A percentile compares a stretch with the other conserved stretches of the same genome.
phyloP scores from a whole-genome alignment of 2,329 filamentous ascomycete genomes.

The Myotisia sp. region DNA sequence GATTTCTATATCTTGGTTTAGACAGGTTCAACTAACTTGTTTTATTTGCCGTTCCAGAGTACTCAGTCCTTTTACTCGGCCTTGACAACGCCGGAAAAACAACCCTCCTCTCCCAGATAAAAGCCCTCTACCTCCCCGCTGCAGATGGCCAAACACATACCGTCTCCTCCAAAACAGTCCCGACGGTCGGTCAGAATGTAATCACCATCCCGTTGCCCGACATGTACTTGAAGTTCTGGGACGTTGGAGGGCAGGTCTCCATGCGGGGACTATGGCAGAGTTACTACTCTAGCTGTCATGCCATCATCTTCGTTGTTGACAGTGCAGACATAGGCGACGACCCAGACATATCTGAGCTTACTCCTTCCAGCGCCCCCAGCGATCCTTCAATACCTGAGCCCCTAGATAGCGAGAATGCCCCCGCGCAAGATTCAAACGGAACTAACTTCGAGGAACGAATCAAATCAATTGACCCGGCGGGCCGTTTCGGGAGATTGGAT shows the following conservation, averaged over 20 bases:
- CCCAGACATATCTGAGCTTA: constrained; percentile 48
- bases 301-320: constrained; percentile 96
- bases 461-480: constrained; percentile 24
- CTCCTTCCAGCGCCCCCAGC: constrained; percentile 8
- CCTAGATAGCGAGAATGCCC: constrained; percentile 5
- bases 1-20: no score
- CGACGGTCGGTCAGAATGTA: constrained; percentile 94
- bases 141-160: constrained; percentile 29
- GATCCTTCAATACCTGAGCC: constrained; percentile 4
- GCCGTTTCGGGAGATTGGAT: constrained; percentile 47
- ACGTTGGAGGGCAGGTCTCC: constrained; percentile 84
- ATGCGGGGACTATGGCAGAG: constrained; percentile 87
- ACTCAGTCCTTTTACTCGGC: constrained; percentile 90
- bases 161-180: constrained; percentile 72
- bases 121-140: constrained; percentile 53
- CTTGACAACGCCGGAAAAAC: constrained; percentile 98
- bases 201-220: constrained; percentile 79
- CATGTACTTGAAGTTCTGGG: constrained; percentile 98
- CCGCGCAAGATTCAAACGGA: constrained; percentile 6
- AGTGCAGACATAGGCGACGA: constrained; percentile 77
- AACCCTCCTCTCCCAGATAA: constrained; percentile 92
- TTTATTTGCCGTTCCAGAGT: constrained; percentile 50
- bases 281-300: constrained; percentile 88
- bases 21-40: no score
- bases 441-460: constrained; percentile 18